Evolutionary conservation across 305 asterid genomes (phyloP), one percentile per base, ranked within the genome.

Genomic region (Striga hermonthica): DNA sequence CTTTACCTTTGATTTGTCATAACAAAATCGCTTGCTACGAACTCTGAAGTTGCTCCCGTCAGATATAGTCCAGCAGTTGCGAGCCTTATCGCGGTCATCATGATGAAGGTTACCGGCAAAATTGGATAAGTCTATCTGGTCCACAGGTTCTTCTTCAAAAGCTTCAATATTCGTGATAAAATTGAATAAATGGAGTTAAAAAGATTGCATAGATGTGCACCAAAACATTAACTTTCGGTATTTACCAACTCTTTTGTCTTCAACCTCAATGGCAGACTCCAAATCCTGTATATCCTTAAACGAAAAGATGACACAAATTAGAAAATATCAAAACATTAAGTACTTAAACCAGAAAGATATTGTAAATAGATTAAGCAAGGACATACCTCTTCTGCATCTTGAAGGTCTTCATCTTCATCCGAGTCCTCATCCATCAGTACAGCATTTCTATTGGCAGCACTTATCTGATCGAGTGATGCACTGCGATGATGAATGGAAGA

Each of bases 401-500:
- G 96, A 64, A n/a, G n/a, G n/a, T n/a, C n/a, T n/a, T 90, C 97
- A 54, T 92, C 98, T 41, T 92, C 98, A 67, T 92, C 98, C 41
- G 98, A 90, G 79, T 72, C 75, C 43, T 92, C 97, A 65, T 92
- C 98, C 80, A 87, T 78, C 83, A 79, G 47, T 15, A 67, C 65
- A 41, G 73, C 82, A 82, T 81, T 84, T 74, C 66, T 84, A 71
- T 75, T 83, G 60, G 47, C 64, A 56, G 39, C 50, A 69, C 62
- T 66, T 69, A 62, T 63, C 73, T 86, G 95, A 80, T 94, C 99
- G 58, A 86, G 79, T 71, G 99, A 94, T 40, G 87, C 65, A 78
- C 83, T 88, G 58, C 86, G 93, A 38, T 78, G 83, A 61, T 78
- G 97, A 79, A 68, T 67, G 62, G 91, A 71, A 69, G 90, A 73